Percentiles rank a stretch among this genome's conserved stretches.
phyloP scores from a whole-genome alignment of 257 asterid genomes.

The Nicotiana paniculata region DNA sequence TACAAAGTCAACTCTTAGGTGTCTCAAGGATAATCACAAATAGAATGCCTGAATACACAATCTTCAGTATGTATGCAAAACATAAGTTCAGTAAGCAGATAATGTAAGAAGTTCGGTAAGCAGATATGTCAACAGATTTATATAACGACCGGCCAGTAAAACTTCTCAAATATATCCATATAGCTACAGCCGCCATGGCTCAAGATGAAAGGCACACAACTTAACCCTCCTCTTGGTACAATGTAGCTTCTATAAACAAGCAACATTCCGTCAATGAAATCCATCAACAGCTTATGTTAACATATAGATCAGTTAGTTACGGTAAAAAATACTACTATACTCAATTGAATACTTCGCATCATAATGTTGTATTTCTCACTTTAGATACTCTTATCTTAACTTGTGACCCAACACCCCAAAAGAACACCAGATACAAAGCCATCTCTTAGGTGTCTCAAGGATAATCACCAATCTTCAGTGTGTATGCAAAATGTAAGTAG shows the following conservation, averaged over 20 bases:
- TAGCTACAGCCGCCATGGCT: conserved; percentile 44
- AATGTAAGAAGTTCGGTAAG: conserved; percentile 49
- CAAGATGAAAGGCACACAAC: conserved; percentile 23
- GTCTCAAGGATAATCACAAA: not conserved
- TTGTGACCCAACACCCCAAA: too few species aligned
- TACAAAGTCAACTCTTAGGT: not conserved
- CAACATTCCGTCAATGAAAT: too few species aligned
- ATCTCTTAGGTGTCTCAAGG: too few species aligned
- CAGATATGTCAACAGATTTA: conserved; percentile 31
- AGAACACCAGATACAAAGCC: too few species aligned
- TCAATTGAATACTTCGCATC: too few species aligned
- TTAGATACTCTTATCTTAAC: not conserved
- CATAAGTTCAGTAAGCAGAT: conserved; percentile 53
- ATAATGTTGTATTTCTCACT: not conserved
- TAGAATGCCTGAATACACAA: not conserved
- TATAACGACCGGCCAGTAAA: conserved; percentile 49
- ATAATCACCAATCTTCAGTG: not conserved
- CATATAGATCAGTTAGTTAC: not conserved
- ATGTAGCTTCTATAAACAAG: not conserved
- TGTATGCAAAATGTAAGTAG: not conserved
- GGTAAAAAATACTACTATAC: too few species aligned
- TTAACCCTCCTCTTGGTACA: conserved; percentile 27
- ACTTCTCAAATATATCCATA: conserved; percentile 21
- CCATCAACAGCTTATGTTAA: too few species aligned
- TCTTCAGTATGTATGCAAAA: not conserved